Evolutionary conservation across 768 basidiomycete genomes (phyloP).

Genomic region (Russula virescens): DNA sequence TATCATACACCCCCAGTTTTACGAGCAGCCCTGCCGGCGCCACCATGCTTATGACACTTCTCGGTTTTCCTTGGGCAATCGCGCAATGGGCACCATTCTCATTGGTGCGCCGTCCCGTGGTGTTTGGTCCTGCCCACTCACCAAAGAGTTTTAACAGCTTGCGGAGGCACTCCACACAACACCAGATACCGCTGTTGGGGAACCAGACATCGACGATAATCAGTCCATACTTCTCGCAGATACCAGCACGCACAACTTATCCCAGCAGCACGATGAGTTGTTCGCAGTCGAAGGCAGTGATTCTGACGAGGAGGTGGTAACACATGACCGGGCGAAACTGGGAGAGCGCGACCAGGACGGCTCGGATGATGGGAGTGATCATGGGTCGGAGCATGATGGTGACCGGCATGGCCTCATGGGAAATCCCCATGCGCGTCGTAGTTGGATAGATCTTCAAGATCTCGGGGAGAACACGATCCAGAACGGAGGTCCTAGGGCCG

Average conservation of each 20-base stretch:
- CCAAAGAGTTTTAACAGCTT: constrained; percentile 34
- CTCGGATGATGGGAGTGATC: constrained; percentile 28
- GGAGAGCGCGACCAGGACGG: constrained; percentile 28
- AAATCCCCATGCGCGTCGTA: constrained; percentile 19
- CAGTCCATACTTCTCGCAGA: constrained; percentile 38
- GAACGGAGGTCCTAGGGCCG: background rate
- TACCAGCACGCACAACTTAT: constrained; percentile 29
- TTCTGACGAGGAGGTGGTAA: constrained; percentile 15
- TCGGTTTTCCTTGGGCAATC: constrained; percentile 91
- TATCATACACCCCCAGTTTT: constrained; percentile 43
- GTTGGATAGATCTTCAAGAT: constrained; percentile 18
- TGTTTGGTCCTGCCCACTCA: background rate
- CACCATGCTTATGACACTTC: constrained; percentile 66
- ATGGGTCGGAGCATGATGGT: constrained; percentile 22
- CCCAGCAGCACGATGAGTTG: constrained; percentile 27
- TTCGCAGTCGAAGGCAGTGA: constrained; percentile 30
- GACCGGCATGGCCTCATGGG: constrained; percentile 20
- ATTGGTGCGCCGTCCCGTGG: constrained; percentile 47
- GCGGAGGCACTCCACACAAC: constrained; percentile 81
- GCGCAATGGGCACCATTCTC: constrained; percentile 92
- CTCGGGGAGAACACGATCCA: constrained; percentile 2
- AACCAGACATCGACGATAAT: constrained; percentile 29
- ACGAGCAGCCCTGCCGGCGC: constrained; percentile 64
- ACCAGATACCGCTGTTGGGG: constrained; percentile 30
- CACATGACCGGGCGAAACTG: too few species aligned